A percentile compares a stretch with the other conserved stretches of the same genome.
phyloP scores from a whole-genome alignment of 2,329 filamentous ascomycete genomes.

The Rutstroemia sp. region DNA sequence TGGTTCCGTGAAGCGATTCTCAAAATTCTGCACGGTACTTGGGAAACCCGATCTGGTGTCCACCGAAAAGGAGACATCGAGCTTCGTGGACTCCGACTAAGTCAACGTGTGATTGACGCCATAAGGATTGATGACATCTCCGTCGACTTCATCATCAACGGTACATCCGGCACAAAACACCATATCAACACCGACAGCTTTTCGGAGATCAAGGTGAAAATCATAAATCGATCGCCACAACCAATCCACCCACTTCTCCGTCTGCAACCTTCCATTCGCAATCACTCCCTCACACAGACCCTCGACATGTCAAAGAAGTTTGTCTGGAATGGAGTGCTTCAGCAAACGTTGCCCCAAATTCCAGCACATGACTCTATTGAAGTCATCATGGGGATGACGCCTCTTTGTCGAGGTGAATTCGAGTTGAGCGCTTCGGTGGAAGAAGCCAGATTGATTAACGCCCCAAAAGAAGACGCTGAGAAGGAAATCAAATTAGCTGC shows the following conservation, averaged over 20 bases:
- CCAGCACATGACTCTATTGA: constrained; percentile 50
- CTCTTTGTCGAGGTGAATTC: constrained; percentile 73
- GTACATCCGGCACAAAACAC: constrained; percentile 17
- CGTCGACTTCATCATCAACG: constrained; percentile 51
- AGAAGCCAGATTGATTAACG: constrained; percentile 54
- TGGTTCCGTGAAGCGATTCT: constrained; percentile 86
- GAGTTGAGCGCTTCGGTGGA: constrained; percentile 77
- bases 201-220: constrained; percentile 58
- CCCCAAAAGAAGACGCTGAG: constrained; percentile 21
- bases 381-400: constrained; percentile 62
- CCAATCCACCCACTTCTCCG: constrained; percentile 67
- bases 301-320: constrained; percentile 78
- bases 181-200: constrained; percentile 51
- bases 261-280: constrained; percentile 67
- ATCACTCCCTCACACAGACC: constrained; percentile 56
- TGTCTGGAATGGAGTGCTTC: constrained; percentile 77
- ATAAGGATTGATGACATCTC: constrained; percentile 74
- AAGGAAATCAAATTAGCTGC: constrained; percentile 19
- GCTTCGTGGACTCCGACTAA: constrained; percentile 67
- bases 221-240: constrained; percentile 65
- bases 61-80: constrained; percentile 62
- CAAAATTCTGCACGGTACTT: constrained; percentile 61
- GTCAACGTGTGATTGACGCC: constrained; percentile 72
- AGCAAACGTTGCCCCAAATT: constrained; percentile 62
- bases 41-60: constrained; percentile 50